These are phyloP conservation scores for Rhizophlyctis rosea DNA, from an alignment of 192 early-diverging fungal genomes.

Conservation along the genomic window DNA sequence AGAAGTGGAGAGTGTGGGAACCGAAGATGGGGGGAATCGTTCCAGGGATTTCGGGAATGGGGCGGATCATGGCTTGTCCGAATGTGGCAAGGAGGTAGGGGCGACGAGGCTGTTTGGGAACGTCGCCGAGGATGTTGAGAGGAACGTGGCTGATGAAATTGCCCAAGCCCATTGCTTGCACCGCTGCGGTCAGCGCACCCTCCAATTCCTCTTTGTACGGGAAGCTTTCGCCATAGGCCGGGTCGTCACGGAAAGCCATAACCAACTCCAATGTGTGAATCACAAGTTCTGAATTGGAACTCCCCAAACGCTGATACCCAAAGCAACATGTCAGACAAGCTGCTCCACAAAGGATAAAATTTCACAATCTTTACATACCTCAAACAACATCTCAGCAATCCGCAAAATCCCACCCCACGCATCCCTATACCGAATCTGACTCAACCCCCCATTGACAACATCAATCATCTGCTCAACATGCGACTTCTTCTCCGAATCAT, in stretches of 20 bases:
- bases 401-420: slow-evolving; percentile 81
- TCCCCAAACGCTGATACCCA: slow-evolving; percentile 58
- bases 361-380: slow-evolving; percentile 21
- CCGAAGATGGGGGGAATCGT: slow-evolving; percentile 25
- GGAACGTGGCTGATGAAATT: slow-evolving; percentile 71
- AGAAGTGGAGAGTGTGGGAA: slow-evolving; percentile 61
- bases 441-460: slow-evolving; percentile 29
- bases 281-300: slow-evolving; percentile 55
- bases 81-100: slow-evolving; percentile 90
- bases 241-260: slow-evolving; percentile 75
- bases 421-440: slow-evolving; percentile 73
- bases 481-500: slow-evolving; percentile 36
- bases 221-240: slow-evolving; percentile 57
- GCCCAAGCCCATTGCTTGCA: slow-evolving; percentile 77
- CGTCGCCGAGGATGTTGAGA: slow-evolving; percentile 76
- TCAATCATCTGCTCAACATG: slow-evolving; percentile 14
- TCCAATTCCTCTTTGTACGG: slow-evolving; percentile 86
- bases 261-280: slow-evolving; percentile 58
- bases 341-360: slow-evolving; percentile 59
- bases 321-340: slow-evolving; percentile 58
- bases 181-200: slow-evolving; percentile 71
- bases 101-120: slow-evolving; percentile 56
- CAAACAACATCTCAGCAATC: slow-evolving; percentile 71
- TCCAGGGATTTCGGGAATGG: slow-evolving; percentile 12
- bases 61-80: slow-evolving; percentile 67